Percentiles rank a stretch among this genome's conserved stretches.
Conservation (phyloP, 2,329 filamentous ascomycete genomes). For the Fusarium anthophilum region DNA sequence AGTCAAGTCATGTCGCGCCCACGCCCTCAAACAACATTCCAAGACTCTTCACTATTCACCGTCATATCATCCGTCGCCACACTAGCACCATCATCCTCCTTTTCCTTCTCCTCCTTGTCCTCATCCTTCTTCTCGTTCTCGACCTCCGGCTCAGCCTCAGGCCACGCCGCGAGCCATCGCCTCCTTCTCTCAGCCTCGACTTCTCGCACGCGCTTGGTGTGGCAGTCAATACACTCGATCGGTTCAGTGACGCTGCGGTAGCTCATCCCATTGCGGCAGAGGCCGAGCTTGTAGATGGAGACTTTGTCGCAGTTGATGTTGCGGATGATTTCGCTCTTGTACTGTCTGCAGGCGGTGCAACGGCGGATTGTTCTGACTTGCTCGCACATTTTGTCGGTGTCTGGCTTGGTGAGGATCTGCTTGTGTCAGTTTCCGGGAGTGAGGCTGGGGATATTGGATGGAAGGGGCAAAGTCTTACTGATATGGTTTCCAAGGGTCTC, state of each 20-base stretch:
- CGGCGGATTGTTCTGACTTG: background rate
- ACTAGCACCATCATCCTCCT: background rate
- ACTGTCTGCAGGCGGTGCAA: background rate
- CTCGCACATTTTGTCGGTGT: conserved; percentile 2
- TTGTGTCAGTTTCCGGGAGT: background rate
- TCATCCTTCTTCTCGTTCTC: background rate
- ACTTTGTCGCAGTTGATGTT: conserved; percentile 6
- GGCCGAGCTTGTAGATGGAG: background rate
- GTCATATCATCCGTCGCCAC: background rate
- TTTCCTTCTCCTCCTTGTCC: background rate
- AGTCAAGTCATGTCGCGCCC: no score
- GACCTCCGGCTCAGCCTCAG: background rate
- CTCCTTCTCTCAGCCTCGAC: background rate
- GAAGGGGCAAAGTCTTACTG: background rate
- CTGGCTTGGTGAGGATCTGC: background rate
- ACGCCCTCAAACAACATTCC: background rate
- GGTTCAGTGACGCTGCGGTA: background rate
- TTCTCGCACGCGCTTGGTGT: background rate
- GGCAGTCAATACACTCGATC: background rate
- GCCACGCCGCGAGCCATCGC: background rate
- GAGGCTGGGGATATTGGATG: background rate
- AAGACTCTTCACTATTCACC: background rate
- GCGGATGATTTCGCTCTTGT: background rate
- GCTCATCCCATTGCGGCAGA: background rate
- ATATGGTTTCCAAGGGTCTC: rapidly evolving